A percentile compares a stretch with the other conserved stretches of the same genome.
Conservation (phyloP, 2,329 filamentous ascomycete genomes). For the Eutypa lata region DNA sequence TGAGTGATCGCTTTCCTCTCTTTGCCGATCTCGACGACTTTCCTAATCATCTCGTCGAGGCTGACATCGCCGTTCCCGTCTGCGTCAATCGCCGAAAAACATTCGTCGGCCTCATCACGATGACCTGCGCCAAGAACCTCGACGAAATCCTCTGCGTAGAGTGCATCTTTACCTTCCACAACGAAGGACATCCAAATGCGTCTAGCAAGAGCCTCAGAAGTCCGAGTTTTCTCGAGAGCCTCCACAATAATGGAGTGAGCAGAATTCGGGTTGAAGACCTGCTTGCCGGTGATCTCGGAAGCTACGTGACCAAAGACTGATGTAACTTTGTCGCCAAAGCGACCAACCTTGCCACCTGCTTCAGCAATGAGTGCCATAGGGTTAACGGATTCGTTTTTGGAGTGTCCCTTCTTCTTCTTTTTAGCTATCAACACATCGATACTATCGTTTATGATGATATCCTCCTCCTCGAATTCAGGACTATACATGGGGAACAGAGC, state of each 20-base stretch:
- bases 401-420: slow-evolving; percentile 39
- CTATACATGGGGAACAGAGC: slow-evolving; percentile 90
- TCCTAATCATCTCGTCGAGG: slow-evolving; percentile 91
- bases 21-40: slow-evolving; percentile 77
- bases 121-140: slow-evolving; percentile 81
- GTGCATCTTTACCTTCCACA: slow-evolving; percentile 77
- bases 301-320: slow-evolving; percentile 91
- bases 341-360: slow-evolving; percentile 70
- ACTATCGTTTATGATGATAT: slow-evolving; percentile 85
- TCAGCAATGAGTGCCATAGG: slow-evolving; percentile 76
- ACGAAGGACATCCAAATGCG: slow-evolving; percentile 99
- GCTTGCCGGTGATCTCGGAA: slow-evolving; percentile 90
- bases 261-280: slow-evolving; percentile 89
- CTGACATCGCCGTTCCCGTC: slow-evolving; percentile 93
- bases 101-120: slow-evolving; percentile 78
- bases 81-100: slow-evolving; percentile 75
- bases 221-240: slow-evolving; percentile 78
- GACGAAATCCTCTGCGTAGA: slow-evolving; percentile 76
- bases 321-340: slow-evolving; percentile 89
- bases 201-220: slow-evolving; percentile 87
- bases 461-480: slow-evolving; percentile 84
- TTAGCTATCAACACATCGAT: slow-evolving; percentile 66
- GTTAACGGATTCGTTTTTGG: slow-evolving; percentile 59
- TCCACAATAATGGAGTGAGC: slow-evolving; percentile 87
- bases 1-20: slow-evolving; percentile 85